Evolutionary conservation across 192 early-diverging fungal genomes (phyloP).

Genomic region (Umbelopsis sp.): DNA sequence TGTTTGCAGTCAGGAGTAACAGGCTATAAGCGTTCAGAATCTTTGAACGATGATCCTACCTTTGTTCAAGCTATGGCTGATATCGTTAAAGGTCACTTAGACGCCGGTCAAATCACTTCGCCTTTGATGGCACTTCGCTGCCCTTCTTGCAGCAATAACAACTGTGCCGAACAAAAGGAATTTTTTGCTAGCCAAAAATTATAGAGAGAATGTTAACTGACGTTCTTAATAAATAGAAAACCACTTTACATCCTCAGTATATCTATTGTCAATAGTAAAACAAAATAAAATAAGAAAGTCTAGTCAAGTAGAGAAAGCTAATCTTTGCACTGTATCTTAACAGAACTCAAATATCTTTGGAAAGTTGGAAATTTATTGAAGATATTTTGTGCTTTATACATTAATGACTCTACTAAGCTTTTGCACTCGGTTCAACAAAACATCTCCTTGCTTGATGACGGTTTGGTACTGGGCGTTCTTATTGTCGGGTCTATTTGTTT

Average conservation of each 20-base stretch:
- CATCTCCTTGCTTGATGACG: slow-evolving; percentile 95
- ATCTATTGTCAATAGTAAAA: not conserved
- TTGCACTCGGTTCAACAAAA: slow-evolving; percentile 93
- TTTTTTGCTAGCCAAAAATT: slow-evolving; percentile 56
- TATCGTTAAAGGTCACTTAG: slow-evolving; percentile 81
- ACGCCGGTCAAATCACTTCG: slow-evolving; percentile 41
- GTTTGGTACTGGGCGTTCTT: slow-evolving; percentile 99
- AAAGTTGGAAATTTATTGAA: not conserved
- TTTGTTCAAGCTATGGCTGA: slow-evolving; percentile 92
- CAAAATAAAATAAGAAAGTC: not conserved
- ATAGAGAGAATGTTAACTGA: not conserved
- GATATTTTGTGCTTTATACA: slow-evolving; percentile 54
- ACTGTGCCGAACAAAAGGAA: slow-evolving; percentile 63
- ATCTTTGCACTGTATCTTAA: no score
- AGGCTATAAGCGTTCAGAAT: slow-evolving; percentile 86
- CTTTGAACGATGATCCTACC: slow-evolving; percentile 88
- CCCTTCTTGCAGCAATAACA: slow-evolving; percentile 72
- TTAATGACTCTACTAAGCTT: slow-evolving; percentile 94
- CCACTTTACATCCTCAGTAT: no score
- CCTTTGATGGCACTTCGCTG: slow-evolving; percentile 70
- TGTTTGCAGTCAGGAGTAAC: slow-evolving; percentile 67
- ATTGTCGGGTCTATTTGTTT: slow-evolving; percentile 96
- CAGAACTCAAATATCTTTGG: not conserved
- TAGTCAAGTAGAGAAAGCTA: no score
- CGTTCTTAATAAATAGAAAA: no score